Evolutionary conservation across 139 green algal genomes (phyloP).

Genomic region (Diplosphaera chodatii): DNA sequence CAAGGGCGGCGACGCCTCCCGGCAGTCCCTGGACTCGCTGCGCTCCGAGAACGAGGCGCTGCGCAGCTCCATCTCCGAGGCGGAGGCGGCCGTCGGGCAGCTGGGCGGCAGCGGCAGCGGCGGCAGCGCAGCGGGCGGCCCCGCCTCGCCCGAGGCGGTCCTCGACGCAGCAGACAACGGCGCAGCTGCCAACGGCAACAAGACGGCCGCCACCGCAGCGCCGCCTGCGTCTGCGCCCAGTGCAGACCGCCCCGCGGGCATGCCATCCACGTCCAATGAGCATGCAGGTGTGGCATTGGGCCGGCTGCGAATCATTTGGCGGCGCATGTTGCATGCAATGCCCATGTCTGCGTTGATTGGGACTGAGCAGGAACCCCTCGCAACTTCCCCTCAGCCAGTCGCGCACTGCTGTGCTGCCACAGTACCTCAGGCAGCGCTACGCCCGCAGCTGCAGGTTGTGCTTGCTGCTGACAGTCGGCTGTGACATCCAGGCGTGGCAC

Average conservation of each 20-base stretch:
- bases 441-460: too few species aligned
- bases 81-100: slow-evolving; percentile 19
- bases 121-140: neutral
- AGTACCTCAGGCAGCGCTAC: too few species aligned
- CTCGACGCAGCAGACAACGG: neutral
- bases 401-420: too few species aligned
- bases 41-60: slow-evolving; percentile 72
- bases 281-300: too few species aligned
- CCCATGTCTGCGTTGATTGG: too few species aligned
- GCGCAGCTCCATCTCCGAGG: slow-evolving; percentile 41
- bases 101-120: slow-evolving; percentile 9
- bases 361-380: too few species aligned
- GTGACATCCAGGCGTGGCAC: slow-evolving; percentile 2
- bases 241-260: neutral
- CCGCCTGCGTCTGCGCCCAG: too few species aligned
- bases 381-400: too few species aligned
- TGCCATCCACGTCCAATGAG: neutral
- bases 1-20: neutral
- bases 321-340: too few species aligned
- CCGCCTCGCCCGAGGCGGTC: neutral
- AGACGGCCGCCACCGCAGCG: neutral
- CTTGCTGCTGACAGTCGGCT: too few species aligned
- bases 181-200: neutral
- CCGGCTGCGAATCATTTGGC: too few species aligned
- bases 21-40: slow-evolving; percentile 54